These are phyloP conservation scores for Aegilops tauschii DNA, from an alignment of 176 grass and related monocot genomes.

Conservation along the genomic window DNA sequence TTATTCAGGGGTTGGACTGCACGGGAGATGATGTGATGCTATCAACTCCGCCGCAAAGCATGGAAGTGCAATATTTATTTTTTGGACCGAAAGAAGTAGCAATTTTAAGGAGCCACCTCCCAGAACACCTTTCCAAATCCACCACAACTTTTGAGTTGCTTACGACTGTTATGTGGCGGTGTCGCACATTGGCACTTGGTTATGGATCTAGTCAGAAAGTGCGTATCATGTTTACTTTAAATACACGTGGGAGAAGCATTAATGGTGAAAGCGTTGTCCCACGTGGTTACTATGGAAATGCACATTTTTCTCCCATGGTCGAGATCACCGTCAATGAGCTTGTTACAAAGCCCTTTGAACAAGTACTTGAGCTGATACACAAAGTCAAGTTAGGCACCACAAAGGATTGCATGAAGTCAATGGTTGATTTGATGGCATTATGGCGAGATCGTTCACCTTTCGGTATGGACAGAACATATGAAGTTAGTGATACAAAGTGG, in stretches of 20 bases:
- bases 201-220: not conserved
- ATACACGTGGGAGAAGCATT: not conserved
- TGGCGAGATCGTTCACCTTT: not conserved
- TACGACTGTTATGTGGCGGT: not conserved
- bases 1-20: not conserved
- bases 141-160: not conserved
- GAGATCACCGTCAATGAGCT: not conserved
- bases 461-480: not conserved
- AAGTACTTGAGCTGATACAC: not conserved
- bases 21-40: conserved; percentile 18
- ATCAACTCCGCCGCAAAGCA: not conserved
- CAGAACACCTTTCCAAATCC: not conserved
- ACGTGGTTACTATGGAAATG: not conserved
- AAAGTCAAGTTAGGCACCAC: not conserved
- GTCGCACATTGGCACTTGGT: not conserved
- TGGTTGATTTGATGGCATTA: not conserved
- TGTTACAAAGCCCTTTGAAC: not conserved
- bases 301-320: not conserved
- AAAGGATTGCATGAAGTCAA: not conserved
- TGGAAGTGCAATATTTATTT: conserved; percentile 14
- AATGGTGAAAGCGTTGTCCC: not conserved
- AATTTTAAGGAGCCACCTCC: not conserved
- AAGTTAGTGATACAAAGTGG: not conserved
- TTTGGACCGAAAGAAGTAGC: conserved; percentile 11
- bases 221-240: not conserved